Base-by-base conservation (phyloP, 2,329 filamentous ascomycete species). In the Anisogramma anomala region DNA sequence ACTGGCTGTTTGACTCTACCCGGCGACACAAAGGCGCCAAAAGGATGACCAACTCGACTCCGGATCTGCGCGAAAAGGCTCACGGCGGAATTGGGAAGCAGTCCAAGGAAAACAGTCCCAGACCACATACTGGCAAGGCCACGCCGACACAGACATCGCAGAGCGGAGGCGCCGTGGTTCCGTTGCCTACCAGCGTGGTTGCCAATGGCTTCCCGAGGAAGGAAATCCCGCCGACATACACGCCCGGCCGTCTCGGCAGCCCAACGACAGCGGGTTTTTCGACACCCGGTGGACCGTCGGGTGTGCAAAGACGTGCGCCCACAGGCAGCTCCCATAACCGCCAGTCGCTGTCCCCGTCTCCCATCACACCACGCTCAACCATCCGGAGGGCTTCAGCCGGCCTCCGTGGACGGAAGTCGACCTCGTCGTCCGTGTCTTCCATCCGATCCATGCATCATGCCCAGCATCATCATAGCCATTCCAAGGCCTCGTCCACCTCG, bases 401-500 rank as follows among this genome's bases (percentile, higher is more conserved):
- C 22, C 72, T 96, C 33, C 77, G 88, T 20, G 89, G 91, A 27
- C 78, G 91, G 46, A 96, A 96, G 59, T 96, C 89, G 1, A 98
- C 91, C 0, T 95, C 87, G 0, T 94, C 87, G 0, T 96, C 88
- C 0, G 79, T 98, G 13, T 95, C 87, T 1, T 94, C 87, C 0
- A 81, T 98, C 43, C 81, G 91, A 44, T 93, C 84, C 33, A 86
- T 96, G 55, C 87, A 89, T 53, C 84, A 88, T 50, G 28, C 43
- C 3, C 35, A 35, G 4, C 82, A 86, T 49, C 79, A 82, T 39
- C 84, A 91, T 57, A 80, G 82, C 1, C 89, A 95, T 58, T 94
- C 87, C 17, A 96, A 96, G 61, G 87, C 91, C 0, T 94, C 85
- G 0, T 95, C 87, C 0, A 91, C 87, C 1, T 94, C 87, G 32